Percentiles rank a stretch among this genome's conserved stretches.
Conservation (phyloP, 78 protist genomes). For the Protostelium mycophagum region DNA sequence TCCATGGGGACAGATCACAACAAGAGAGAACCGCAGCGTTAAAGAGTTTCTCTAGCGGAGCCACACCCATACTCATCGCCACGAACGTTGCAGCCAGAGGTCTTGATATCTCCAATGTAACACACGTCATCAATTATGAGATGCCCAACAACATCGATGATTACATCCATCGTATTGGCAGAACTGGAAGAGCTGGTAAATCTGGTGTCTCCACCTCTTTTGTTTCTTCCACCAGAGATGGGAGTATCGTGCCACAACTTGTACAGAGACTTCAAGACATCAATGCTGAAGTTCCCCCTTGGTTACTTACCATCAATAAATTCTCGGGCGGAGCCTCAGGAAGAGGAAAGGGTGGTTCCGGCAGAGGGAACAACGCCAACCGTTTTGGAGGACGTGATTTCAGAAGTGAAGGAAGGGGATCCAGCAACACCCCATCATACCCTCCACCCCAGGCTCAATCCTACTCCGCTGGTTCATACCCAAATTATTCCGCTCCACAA, state of each 20-base stretch:
- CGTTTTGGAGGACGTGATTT: conserved; percentile 4
- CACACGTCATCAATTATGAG: conserved; percentile 97
- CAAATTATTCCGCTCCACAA: not conserved
- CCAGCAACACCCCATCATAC: not conserved
- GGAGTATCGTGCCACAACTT: conserved; percentile 68
- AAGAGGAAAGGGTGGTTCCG: not conserved
- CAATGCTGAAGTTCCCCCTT: conserved; percentile 49
- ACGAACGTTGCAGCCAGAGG: conserved; percentile 98
- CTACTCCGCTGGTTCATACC: too few relatives aligned
- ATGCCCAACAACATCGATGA: conserved; percentile 90
- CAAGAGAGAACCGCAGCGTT: conserved; percentile 93
- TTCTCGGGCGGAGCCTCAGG: conserved; percentile 11
- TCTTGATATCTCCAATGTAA: conserved; percentile 93
- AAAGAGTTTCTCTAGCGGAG: conserved; percentile 57
- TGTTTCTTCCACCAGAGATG: conserved; percentile 49
- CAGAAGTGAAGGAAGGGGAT: conserved; percentile 13
- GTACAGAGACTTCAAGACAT: conserved; percentile 43
- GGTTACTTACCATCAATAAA: conserved; percentile 6
- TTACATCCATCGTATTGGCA: conserved; percentile 91
- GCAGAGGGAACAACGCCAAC: conserved; percentile 15
- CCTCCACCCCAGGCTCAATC: too few relatives aligned
- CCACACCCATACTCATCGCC: conserved; percentile 89
- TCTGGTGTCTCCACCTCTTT: conserved; percentile 77
- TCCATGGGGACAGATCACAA: conserved; percentile 99
- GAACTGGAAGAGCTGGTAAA: conserved; percentile 77